Evolutionary conservation across 345 rosid genomes (phyloP), one percentile per base, ranked within the genome.

Genomic region (Populus pruinosa): DNA sequence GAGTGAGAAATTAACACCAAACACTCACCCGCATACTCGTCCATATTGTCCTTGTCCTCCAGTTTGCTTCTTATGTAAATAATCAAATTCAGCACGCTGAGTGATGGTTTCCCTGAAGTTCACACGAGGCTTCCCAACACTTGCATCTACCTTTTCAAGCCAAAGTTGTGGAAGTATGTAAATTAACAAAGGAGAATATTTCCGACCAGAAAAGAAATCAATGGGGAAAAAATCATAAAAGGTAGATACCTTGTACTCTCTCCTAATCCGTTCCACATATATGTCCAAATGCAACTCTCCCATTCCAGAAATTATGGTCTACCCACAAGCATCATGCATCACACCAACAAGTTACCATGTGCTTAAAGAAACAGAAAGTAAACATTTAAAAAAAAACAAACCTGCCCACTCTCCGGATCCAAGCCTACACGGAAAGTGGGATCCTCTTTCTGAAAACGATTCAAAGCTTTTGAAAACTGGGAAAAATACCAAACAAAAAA

Each of bases 41-140:
- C 99, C 99, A 74, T 92, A 96, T 86, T 96, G 99, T 86, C 99
- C 99, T 73, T 93, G 96, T 76, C 99, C 98, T 74, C 99, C 99
- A 86, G 86, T 88, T 84, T 96, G 99, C 85, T 96, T 92, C 91
- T 96, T 96, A 83, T 94, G 99, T 77, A 96, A 80, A 87, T 96
- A 96, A 88, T 96, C 99, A 81, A 92, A 96, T 75, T 90, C 91
- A 67, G 97, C 94, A 67, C 94, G 94, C 71, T 87, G 86, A 41
- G 99, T 94, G 64, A 96, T 84, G 74, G 98, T 94, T 84, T 96
- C 99, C 77, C 98, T 90, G 77, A 96, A 96, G 74, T 96, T 96
- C 70, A 96, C 99, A 73, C 96, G 97, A 78, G 99, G 99, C 83
- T 90, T 96, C 76, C 99, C 98, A 5, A 94, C 97, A 83, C 92